Evolutionary conservation across 2,329 filamentous ascomycete species (phyloP).

Genomic region (Pseudogymnoascus sp.): DNA sequence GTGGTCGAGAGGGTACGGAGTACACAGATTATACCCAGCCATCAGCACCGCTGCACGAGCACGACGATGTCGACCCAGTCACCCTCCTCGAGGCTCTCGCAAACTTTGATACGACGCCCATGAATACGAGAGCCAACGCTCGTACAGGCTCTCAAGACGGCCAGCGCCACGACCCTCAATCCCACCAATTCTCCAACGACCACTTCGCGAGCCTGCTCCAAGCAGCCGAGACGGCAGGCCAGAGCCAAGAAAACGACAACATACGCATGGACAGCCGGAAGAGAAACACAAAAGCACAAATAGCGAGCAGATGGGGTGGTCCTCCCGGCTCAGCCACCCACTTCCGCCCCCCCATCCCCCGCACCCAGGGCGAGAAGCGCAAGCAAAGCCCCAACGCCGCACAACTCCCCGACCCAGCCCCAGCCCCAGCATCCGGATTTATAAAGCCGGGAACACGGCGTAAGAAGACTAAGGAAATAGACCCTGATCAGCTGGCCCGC

Average conservation of each 20-base stretch:
- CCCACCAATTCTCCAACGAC: constrained; percentile 15
- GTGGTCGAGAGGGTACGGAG: neutral
- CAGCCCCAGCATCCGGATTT: constrained; percentile 10
- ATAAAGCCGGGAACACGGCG: constrained; percentile 12
- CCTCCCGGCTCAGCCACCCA: neutral
- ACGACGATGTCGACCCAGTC: constrained; percentile 17
- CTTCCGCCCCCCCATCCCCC: neutral
- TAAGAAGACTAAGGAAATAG: constrained; percentile 5
- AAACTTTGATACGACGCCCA: constrained; percentile 16
- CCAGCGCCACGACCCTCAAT: neutral
- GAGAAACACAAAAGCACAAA: constrained; percentile 6
- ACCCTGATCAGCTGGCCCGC: constrained; percentile 17
- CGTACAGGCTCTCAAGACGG: neutral
- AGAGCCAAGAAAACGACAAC: constrained; percentile 3
- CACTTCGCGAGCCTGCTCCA: constrained; percentile 23
- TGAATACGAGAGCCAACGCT: constrained; percentile 6
- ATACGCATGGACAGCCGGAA: neutral
- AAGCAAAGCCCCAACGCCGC: constrained; percentile 7
- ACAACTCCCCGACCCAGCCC: constrained; percentile 13
- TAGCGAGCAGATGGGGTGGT: neutral
- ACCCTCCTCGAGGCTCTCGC: constrained; percentile 23
- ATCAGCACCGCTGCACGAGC: neutral
- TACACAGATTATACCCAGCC: constrained; percentile 1
- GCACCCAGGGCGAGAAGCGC: constrained; percentile 8
- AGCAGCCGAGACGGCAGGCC: constrained; percentile 22